Percentiles rank a stretch among this genome's conserved stretches.
phyloP scores from a whole-genome alignment of 2,329 filamentous ascomycete genomes.

The Ascochyta viciae-villosae region DNA sequence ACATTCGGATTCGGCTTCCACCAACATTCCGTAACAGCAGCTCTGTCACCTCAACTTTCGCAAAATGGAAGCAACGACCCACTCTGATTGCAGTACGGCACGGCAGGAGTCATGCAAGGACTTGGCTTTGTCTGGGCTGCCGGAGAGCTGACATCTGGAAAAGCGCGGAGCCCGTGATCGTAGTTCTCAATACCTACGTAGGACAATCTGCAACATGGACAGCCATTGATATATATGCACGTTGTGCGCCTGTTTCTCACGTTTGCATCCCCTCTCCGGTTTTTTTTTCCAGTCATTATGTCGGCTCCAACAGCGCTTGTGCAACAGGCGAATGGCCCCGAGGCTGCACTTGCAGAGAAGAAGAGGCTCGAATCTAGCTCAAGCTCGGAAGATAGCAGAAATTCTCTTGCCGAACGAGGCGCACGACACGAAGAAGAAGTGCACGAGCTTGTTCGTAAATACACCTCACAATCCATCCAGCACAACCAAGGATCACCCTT shows the following conservation, averaged over 20 bases:
- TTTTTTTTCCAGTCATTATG: conserved; percentile 6
- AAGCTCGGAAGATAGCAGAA: conserved; percentile 12
- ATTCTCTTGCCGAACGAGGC: conserved; percentile 7
- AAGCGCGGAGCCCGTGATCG: background rate
- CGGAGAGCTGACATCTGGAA: background rate
- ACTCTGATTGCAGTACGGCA: background rate
- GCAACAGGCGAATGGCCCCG: background rate
- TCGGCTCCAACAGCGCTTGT: background rate
- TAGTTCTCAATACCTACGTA: background rate
- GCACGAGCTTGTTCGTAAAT: conserved; percentile 47
- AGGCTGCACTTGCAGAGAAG: background rate
- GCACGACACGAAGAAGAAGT: conserved; percentile 25
- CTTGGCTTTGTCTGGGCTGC: background rate
- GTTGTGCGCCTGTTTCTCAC: background rate
- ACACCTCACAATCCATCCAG: conserved; percentile 48
- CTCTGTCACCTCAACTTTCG: background rate
- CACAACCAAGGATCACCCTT: conserved; percentile 43
- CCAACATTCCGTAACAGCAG: background rate
- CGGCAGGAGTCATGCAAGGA: background rate
- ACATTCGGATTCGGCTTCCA: conserved; percentile 10
- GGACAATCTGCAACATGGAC: background rate
- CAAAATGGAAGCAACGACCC: background rate
- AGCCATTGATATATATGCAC: background rate
- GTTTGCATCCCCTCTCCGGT: background rate
- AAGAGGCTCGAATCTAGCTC: conserved; percentile 17